Evolutionary conservation across 2,329 filamentous ascomycete genomes (phyloP).

Genomic region (Penicillium hesseltinei): DNA sequence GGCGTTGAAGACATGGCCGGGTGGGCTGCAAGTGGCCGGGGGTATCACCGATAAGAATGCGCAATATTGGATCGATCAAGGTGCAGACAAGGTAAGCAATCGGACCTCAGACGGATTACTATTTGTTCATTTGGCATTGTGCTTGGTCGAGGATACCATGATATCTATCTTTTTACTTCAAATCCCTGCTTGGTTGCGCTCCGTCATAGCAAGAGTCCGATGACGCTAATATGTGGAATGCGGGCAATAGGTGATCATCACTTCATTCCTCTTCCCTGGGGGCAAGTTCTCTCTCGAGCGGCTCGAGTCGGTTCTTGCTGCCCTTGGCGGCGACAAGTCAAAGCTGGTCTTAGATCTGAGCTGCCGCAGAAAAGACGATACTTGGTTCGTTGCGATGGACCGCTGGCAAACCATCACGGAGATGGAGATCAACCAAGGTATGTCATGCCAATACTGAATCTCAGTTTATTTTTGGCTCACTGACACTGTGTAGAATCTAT

Average conservation of each 20-base stretch:
- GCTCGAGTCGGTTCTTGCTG: slow-evolving; percentile 69
- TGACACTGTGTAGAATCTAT: slow-evolving; percentile 67
- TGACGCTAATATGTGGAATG: slow-evolving; percentile 23
- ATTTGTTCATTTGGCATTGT: not conserved
- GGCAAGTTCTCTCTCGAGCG: slow-evolving; percentile 76
- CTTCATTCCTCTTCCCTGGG: slow-evolving; percentile 86
- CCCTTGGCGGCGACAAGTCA: slow-evolving; percentile 69
- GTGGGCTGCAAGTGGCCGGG: slow-evolving; percentile 84
- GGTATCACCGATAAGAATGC: slow-evolving; percentile 88
- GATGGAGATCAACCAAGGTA: slow-evolving; percentile 88
- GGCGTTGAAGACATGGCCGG: slow-evolving; percentile 75
- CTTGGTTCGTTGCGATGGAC: slow-evolving; percentile 97
- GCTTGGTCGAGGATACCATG: not conserved
- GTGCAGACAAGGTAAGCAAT: slow-evolving; percentile 77
- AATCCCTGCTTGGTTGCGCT: slow-evolving; percentile 7
- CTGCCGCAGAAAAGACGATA: slow-evolving; percentile 72
- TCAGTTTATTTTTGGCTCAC: not conserved
- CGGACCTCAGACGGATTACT: slow-evolving; percentile 1
- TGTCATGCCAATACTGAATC: slow-evolving; percentile 9
- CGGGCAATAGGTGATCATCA: slow-evolving; percentile 80
- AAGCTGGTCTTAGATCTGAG: slow-evolving; percentile 95
- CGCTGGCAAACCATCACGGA: slow-evolving; percentile 98
- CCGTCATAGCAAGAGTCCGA: slow-evolving; percentile 11
- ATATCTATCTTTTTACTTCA: not conserved
- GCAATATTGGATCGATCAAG: slow-evolving; percentile 76